Percentiles rank a stretch among this genome's conserved stretches.
Conservation (phyloP, 2,329 filamentous ascomycete species). For the Neofusicoccum ribis region DNA sequence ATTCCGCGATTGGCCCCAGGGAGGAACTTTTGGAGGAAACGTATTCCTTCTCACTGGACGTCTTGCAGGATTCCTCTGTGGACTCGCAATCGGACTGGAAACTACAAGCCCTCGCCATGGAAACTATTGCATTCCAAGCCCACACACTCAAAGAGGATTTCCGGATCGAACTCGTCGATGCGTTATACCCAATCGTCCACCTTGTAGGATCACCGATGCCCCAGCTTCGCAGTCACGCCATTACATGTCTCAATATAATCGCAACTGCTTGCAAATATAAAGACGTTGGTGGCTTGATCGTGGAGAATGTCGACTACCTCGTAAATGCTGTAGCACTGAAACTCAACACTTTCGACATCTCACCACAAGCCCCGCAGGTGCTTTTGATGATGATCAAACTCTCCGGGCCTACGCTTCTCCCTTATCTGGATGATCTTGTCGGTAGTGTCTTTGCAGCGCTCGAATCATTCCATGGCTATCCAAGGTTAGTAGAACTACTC, state of each 20-base stretch:
- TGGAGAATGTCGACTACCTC: slow-evolving; percentile 94
- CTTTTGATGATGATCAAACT: slow-evolving; percentile 91
- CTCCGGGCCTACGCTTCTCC: slow-evolving; percentile 76
- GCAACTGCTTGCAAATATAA: slow-evolving; percentile 72
- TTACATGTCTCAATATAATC: slow-evolving; percentile 79
- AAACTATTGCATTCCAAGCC: slow-evolving; percentile 76
- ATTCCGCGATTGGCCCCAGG: slow-evolving; percentile 24
- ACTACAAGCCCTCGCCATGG: slow-evolving; percentile 75
- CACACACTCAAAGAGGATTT: slow-evolving; percentile 67
- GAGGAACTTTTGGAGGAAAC: slow-evolving; percentile 58
- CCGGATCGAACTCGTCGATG: slow-evolving; percentile 82
- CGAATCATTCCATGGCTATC: slow-evolving; percentile 95
- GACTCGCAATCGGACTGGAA: slow-evolving; percentile 63
- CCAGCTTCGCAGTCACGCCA: slow-evolving; percentile 74
- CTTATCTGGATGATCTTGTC: slow-evolving; percentile 88
- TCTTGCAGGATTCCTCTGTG: slow-evolving; percentile 51
- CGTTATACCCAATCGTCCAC: slow-evolving; percentile 89
- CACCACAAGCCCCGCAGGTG: slow-evolving; percentile 86
- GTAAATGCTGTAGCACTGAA: slow-evolving; percentile 88
- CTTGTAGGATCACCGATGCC: slow-evolving; percentile 72
- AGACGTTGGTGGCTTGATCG: slow-evolving; percentile 74
- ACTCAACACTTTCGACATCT: slow-evolving; percentile 88
- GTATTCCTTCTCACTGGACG: slow-evolving; percentile 66
- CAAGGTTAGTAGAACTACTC: slow-evolving; percentile 77
- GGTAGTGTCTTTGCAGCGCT: slow-evolving; percentile 88